A percentile compares a stretch with the other conserved stretches of the same genome.
Conservation (phyloP, 2,329 filamentous ascomycete species). For the Claviceps digitariae region DNA sequence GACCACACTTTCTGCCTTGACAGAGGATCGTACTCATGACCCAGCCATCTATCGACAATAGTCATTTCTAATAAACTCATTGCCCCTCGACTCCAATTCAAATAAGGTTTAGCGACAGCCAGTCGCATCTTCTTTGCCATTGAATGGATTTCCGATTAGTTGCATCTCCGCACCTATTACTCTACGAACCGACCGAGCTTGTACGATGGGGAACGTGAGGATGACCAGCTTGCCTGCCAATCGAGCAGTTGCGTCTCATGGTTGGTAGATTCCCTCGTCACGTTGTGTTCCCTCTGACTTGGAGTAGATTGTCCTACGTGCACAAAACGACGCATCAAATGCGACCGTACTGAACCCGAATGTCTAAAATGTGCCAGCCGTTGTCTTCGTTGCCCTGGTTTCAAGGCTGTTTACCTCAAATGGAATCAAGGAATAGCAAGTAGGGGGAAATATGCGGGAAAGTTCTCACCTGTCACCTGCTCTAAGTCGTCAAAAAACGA, state of each 20-base stretch:
- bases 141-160: background rate
- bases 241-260: constrained; percentile 8
- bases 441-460: constrained; percentile 9
- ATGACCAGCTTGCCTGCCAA: constrained; percentile 8
- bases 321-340: constrained; percentile 10
- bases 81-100: background rate
- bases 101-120: background rate
- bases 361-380: constrained; percentile 11
- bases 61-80: background rate
- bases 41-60: background rate
- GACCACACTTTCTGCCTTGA: no score
- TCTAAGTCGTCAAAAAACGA: background rate
- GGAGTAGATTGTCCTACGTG: constrained; percentile 10
- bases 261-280: constrained; percentile 1
- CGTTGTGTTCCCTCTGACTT: background rate
- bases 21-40: background rate
- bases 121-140: background rate
- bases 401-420: constrained; percentile 8
- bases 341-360: constrained; percentile 10
- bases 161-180: background rate
- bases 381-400: constrained; percentile 9
- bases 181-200: background rate
- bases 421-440: constrained; percentile 13
- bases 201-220: constrained; percentile 8
- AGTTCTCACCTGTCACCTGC: constrained; percentile 3